phyloP scores from a whole-genome alignment of 208 protist genomes.

The Wallacemonas collosoma region DNA sequence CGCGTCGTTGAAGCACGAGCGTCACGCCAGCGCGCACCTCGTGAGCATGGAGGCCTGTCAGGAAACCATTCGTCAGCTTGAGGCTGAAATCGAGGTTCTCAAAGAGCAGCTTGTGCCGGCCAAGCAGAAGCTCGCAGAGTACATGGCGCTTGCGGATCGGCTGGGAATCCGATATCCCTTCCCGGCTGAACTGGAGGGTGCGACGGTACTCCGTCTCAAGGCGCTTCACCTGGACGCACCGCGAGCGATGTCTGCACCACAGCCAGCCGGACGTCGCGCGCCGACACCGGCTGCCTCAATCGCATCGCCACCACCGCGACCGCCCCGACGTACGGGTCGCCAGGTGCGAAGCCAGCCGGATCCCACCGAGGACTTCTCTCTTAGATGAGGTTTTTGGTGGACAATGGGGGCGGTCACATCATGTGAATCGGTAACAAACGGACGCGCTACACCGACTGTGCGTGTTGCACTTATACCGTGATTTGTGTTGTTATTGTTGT shows the following conservation, averaged over 20 bases:
- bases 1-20: conserved; percentile 1
- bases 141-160: conserved; percentile 86
- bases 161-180: conserved; percentile 86
- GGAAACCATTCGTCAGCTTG: conserved; percentile 30
- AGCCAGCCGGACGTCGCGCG: neutral
- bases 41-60: conserved; percentile 5
- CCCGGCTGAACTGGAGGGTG: conserved; percentile 57
- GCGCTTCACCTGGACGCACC: conserved; percentile 39
- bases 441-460: too few species aligned
- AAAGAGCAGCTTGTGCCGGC: conserved; percentile 70
- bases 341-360: neutral
- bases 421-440: too few species aligned
- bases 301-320: conserved; percentile 19
- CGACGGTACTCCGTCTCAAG: conserved; percentile 62
- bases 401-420: too few species aligned
- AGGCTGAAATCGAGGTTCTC: conserved; percentile 61
- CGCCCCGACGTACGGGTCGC: conserved; percentile 5
- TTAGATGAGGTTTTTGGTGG: neutral
- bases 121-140: conserved; percentile 87
- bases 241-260: conserved; percentile 26
- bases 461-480: too few species aligned
- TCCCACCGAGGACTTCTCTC: conserved; percentile 8
- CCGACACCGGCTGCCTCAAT: neutral
- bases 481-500: conserved; percentile 20
- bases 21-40: conserved; percentile 13